These are phyloP conservation scores for Andrographis paniculata DNA, from an alignment of 305 asterid species.

Conservation along the genomic window DNA sequence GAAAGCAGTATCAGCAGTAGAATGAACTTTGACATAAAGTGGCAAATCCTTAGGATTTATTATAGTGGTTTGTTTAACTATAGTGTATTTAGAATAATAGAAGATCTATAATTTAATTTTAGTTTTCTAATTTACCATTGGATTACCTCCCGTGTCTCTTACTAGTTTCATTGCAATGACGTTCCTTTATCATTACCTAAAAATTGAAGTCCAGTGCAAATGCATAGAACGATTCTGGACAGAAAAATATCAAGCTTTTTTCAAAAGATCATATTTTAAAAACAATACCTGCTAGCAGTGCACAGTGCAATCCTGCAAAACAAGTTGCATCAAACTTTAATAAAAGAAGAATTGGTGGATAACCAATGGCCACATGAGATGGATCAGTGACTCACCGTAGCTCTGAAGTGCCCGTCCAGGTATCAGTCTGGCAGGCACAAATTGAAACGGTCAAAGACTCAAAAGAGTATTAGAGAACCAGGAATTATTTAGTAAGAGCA, in stretches of 20 bases:
- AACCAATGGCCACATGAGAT: slow-evolving; percentile 14
- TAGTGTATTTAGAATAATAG: too few species aligned
- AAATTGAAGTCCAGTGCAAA: not conserved
- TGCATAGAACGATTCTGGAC: slow-evolving; percentile 7
- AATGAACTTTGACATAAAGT: slow-evolving; percentile 1
- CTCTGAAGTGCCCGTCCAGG: slow-evolving; percentile 88
- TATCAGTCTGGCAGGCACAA: slow-evolving; percentile 54
- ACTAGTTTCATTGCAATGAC: too few species aligned
- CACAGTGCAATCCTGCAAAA: slow-evolving; percentile 91
- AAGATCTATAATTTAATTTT: too few species aligned
- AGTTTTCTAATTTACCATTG: too few species aligned
- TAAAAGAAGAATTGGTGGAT: slow-evolving; percentile 12
- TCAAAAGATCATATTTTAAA: slow-evolving; percentile 11
- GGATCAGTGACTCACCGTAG: slow-evolving; percentile 57
- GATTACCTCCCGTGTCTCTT: too few species aligned
- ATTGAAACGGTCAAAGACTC: slow-evolving; percentile 8
- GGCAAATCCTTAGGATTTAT: too few species aligned
- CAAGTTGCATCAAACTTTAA: slow-evolving; percentile 18
- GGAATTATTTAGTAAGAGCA: slow-evolving; percentile 5
- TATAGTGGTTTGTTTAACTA: too few species aligned
- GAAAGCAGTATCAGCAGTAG: too few species aligned
- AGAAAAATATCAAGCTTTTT: slow-evolving; percentile 1
- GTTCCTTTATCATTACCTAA: too few species aligned
- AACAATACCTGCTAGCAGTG: slow-evolving; percentile 77
- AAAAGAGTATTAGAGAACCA: slow-evolving; percentile 1